Evolutionary conservation across 768 basidiomycete species (phyloP), one percentile per base, ranked within the genome.

Genomic region (Psilocybe subaeruginosa): DNA sequence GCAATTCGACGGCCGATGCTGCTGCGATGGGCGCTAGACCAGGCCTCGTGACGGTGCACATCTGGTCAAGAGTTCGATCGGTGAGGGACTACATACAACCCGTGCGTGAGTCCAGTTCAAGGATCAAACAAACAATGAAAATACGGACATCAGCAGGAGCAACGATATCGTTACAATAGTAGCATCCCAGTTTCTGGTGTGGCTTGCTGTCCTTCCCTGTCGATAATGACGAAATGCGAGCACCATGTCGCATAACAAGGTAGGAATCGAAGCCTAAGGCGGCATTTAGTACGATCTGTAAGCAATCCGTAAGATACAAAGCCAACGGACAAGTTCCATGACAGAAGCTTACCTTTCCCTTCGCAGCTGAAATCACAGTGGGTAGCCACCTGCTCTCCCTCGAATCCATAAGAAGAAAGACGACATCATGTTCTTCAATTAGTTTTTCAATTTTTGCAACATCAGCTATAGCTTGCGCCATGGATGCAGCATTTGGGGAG

Each of bases 371-470:
- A 12, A 99, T 74, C 9, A 99, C 87, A 0, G 94, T 97, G 9
- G 97, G 97, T 53, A 99, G 76, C 97, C 97, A 99, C 48, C 97
- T 77, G 66, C 93, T 95, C 74, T 99, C 97, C 37, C 97, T 80
- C n/a, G 95, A 98, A 72, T 99, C 97, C 97, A 98, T 99, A 23
- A 99, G 80, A 33, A 98, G 78, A 74, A 95, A 99, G 3, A 98
- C 81, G 0, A 82, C 96, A 69, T 99, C 97, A 69, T 99, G 97
- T 16, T 81, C 78, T 31, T 91, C 88, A 59, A 99, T 82, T 14
- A 99, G 83, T 27, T 80, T 72, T 68, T 96, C 94, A 8, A 99
- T 82, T 66, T 80, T 78, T 33, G 76, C 75, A 0, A 98, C 87
- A 64, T 94, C 89, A n/a, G 80, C 78, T 69, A 85, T 82, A 0